Conservation (phyloP, 2,329 filamentous ascomycete species). For the Dichotomopilus funicola region DNA sequence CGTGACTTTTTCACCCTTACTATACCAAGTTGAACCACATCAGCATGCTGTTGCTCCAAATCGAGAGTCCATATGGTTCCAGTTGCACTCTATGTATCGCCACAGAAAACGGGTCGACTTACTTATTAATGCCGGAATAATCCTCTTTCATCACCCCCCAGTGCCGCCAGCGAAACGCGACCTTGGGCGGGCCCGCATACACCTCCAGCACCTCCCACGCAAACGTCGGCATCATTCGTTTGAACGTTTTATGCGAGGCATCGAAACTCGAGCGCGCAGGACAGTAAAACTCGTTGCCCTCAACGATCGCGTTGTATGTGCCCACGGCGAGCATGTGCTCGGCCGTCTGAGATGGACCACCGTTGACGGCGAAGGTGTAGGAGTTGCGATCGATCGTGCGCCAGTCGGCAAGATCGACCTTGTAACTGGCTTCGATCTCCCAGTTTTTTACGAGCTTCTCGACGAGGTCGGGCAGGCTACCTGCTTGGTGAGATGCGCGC, state of each 20-base stretch:
- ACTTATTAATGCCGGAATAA: constrained; percentile 60
- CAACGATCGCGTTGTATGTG: constrained; percentile 63
- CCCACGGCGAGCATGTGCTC: constrained; percentile 61
- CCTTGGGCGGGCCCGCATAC: constrained; percentile 56
- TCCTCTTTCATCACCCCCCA: constrained; percentile 63
- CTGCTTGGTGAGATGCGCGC: constrained; percentile 46
- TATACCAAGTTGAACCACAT: constrained; percentile 25
- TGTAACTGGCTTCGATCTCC: constrained; percentile 67
- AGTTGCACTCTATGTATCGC: no score
- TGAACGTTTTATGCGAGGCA: constrained; percentile 62
- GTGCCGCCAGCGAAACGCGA: constrained; percentile 60
- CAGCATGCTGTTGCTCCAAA: neutral
- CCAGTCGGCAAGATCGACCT: constrained; percentile 55
- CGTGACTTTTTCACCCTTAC: constrained; percentile 56
- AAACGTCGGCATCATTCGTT: constrained; percentile 66
- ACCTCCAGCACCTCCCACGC: constrained; percentile 66
- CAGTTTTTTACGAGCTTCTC: constrained; percentile 68
- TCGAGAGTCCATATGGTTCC: no score
- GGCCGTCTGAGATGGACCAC: constrained; percentile 47
- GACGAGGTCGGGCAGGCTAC: constrained; percentile 53
- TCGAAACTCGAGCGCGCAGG: constrained; percentile 55
- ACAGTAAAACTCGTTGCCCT: constrained; percentile 57
- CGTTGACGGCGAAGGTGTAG: constrained; percentile 60
- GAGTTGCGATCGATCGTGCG: constrained; percentile 54
- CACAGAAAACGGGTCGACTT: constrained; percentile 2